Conservation (phyloP, 75 land plant genomes). For the Sequoiadendron giganteum region DNA sequence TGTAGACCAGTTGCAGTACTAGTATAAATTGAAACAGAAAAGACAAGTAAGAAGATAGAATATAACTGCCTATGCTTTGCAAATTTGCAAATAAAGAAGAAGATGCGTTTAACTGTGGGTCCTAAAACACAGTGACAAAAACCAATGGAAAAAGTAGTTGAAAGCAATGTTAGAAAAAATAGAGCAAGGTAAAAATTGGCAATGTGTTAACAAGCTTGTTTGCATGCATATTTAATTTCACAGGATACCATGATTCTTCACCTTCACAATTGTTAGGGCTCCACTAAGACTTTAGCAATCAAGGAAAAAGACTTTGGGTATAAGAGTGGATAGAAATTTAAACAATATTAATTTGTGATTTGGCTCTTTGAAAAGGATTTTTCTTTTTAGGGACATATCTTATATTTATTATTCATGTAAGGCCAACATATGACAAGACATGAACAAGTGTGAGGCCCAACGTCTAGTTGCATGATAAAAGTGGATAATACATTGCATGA, state of each 20-base stretch:
- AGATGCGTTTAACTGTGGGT: conserved; percentile 2
- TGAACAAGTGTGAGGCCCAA: too few species aligned
- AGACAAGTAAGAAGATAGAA: not conserved
- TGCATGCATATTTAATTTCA: not conserved
- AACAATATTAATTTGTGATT: too few species aligned
- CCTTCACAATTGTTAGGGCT: not conserved
- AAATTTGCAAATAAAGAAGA: not conserved
- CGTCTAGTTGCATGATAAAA: too few species aligned
- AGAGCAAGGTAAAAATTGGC: not conserved
- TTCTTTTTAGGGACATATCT: too few species aligned
- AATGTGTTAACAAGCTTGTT: not conserved
- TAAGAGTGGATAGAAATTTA: not conserved
- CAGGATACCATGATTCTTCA: not conserved
- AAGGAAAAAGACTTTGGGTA: not conserved
- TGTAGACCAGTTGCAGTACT: not conserved
- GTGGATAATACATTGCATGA: too few species aligned
- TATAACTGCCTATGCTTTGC: not conserved
- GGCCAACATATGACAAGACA: too few species aligned
- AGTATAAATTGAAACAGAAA: not conserved
- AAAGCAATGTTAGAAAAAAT: not conserved
- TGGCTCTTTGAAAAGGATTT: too few species aligned
- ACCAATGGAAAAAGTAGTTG: not conserved
- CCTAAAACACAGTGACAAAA: not conserved
- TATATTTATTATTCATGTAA: too few species aligned
- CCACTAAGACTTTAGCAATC: not conserved